Conservation (phyloP, 2,329 filamentous ascomycete genomes). For the Penicillium verrucosum region DNA sequence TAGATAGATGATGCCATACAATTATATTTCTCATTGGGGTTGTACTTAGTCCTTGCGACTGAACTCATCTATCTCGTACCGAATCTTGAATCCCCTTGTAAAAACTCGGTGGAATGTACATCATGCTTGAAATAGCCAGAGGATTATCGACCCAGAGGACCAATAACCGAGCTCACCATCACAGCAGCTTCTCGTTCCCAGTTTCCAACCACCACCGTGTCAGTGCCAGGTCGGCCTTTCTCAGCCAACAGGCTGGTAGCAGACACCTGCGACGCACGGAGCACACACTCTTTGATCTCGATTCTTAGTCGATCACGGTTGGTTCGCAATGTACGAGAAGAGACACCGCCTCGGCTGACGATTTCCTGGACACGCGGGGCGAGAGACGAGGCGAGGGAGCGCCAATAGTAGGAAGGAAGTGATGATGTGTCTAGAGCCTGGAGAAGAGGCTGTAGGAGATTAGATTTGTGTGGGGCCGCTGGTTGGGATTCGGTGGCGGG, state of each 20-base stretch:
- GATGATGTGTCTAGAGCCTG: slow-evolving; percentile 81
- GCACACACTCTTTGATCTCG: slow-evolving; percentile 77
- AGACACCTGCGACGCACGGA: slow-evolving; percentile 70
- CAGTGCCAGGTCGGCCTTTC: slow-evolving; percentile 43
- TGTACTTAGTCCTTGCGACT: not conserved
- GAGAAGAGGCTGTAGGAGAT: slow-evolving; percentile 70
- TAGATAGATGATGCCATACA: not conserved
- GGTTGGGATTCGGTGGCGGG: slow-evolving; percentile 24
- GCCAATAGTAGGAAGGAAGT: slow-evolving; percentile 89
- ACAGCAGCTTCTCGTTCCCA: slow-evolving; percentile 94
- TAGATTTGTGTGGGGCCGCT: slow-evolving; percentile 29
- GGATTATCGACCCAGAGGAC: slow-evolving; percentile 42
- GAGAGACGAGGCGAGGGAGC: slow-evolving; percentile 76
- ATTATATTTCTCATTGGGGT: not conserved
- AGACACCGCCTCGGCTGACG: slow-evolving; percentile 74
- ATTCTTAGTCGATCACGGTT: slow-evolving; percentile 73
- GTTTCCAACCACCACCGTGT: slow-evolving; percentile 49
- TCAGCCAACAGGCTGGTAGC: slow-evolving; percentile 49
- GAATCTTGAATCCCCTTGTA: not conserved
- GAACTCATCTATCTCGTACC: not conserved
- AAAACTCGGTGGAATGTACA: not conserved
- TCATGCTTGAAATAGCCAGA: not conserved
- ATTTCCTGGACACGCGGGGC: slow-evolving; percentile 80
- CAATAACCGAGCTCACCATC: slow-evolving; percentile 82
- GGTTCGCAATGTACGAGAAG: slow-evolving; percentile 72